These are phyloP conservation scores for Lithospermum erythrorhizon DNA, from an alignment of 257 asterid genomes.

Conservation along the genomic window DNA sequence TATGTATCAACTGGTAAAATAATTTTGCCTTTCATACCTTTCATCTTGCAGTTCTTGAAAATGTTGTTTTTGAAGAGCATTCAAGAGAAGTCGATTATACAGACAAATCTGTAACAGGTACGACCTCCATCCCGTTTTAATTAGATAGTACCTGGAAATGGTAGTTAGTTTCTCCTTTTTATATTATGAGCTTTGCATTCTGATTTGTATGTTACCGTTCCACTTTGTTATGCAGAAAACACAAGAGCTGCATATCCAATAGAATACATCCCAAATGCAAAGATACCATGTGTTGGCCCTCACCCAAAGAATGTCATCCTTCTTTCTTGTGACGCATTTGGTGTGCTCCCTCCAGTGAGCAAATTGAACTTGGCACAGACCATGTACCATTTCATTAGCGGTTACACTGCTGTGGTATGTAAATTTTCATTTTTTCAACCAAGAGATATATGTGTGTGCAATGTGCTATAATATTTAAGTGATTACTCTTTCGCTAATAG, in stretches of 20 bases:
- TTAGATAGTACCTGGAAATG: no score
- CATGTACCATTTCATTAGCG: constrained; percentile 95
- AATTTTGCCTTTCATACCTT: not conserved
- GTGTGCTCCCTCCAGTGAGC: constrained; percentile 97
- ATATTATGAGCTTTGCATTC: no score
- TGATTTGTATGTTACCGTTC: no score
- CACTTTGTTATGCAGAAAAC: constrained; percentile 29
- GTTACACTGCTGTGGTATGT: constrained; percentile 83
- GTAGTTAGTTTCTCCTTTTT: no score
- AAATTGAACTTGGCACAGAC: constrained; percentile 74
- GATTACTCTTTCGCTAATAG: constrained; percentile 17
- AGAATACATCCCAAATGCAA: constrained; percentile 82
- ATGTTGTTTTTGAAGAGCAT: constrained; percentile 89
- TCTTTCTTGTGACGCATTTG: constrained; percentile 90
- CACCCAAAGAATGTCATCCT: constrained; percentile 88
- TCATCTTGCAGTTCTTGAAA: constrained; percentile 53
- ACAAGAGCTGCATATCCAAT: constrained; percentile 93
- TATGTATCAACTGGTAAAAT: no score
- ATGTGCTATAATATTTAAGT: not conserved
- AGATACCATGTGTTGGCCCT: constrained; percentile 90
- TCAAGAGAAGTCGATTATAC: constrained; percentile 76
- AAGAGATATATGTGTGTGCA: no score
- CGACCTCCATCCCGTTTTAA: no score
- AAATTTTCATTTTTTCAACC: not conserved
- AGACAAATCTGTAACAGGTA: constrained; percentile 65